Evolutionary conservation across 2,329 filamentous ascomycete species (phyloP).

Genomic region (Esteya vermicola): DNA sequence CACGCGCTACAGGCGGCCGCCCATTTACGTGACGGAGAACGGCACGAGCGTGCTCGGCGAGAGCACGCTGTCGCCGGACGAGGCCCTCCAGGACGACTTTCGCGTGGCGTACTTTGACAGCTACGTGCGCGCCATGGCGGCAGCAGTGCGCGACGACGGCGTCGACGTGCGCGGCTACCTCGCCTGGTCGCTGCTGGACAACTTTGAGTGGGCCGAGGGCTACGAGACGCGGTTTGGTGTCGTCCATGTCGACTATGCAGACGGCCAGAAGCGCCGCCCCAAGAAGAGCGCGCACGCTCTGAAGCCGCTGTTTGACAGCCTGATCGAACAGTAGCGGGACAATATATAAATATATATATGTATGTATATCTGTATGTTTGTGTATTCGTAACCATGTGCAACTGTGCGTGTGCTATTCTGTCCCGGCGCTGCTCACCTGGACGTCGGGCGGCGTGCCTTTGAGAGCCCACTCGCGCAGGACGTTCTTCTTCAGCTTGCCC

Average conservation of each 20-base stretch:
- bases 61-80: conserved; percentile 55
- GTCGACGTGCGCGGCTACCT: conserved; percentile 69
- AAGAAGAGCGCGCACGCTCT: conserved; percentile 73
- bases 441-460: conserved; percentile 7
- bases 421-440: neutral
- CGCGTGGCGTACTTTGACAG: conserved; percentile 63
- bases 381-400: too few relatives aligned
- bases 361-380: neutral
- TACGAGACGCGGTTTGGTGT: conserved; percentile 80
- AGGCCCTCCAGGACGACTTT: conserved; percentile 72
- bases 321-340: conserved; percentile 56
- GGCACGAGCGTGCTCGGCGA: conserved; percentile 75
- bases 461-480: conserved; percentile 67
- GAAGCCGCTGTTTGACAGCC: conserved; percentile 53
- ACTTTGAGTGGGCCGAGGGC: conserved; percentile 87
- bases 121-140: conserved; percentile 64
- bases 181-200: conserved; percentile 81
- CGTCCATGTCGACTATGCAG: conserved; percentile 68
- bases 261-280: conserved; percentile 63
- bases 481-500: conserved; percentile 92
- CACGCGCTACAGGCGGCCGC: conserved; percentile 59
- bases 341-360: too few relatives aligned
- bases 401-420: too few relatives aligned
- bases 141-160: conserved; percentile 56
- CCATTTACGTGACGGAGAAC: conserved; percentile 82